Evolutionary conservation across 306 rosid genomes (phyloP).

Genomic region (Trichosanthes cucumerina): DNA sequence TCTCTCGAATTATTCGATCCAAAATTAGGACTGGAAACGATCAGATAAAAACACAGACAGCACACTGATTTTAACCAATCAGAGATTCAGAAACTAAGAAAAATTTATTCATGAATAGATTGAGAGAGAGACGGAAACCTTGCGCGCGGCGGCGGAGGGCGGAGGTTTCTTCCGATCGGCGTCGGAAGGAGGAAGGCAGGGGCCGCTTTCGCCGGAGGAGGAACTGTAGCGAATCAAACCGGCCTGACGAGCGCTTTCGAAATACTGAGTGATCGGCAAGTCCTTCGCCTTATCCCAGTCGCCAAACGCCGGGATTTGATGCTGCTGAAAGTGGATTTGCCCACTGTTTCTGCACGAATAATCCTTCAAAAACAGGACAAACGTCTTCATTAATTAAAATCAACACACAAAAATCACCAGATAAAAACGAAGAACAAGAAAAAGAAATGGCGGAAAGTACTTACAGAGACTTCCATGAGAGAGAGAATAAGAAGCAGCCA

Average conservation of each 20-base stretch:
- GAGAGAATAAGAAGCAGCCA: background rate
- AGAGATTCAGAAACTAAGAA: background rate
- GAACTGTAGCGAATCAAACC: constrained; percentile 76
- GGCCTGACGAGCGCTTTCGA: constrained; percentile 75
- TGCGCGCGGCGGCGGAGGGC: constrained; percentile 25
- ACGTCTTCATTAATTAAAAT: background rate
- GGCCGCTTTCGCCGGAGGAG: constrained; percentile 58
- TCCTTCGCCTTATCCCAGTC: constrained; percentile 83
- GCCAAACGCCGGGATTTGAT: constrained; percentile 74
- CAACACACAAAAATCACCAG: background rate
- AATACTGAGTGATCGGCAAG: constrained; percentile 84
- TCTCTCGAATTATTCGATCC: background rate
- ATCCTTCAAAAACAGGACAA: background rate
- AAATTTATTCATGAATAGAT: background rate
- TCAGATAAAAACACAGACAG: background rate
- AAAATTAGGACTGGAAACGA: background rate
- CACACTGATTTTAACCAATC: background rate
- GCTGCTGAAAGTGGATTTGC: constrained; percentile 52
- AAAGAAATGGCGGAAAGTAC: background rate
- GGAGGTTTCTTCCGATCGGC: constrained; percentile 31
- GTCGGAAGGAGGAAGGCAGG: constrained; percentile 21
- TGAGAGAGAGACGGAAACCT: constrained; percentile 24
- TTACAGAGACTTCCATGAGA: constrained; percentile 5
- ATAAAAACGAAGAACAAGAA: background rate
- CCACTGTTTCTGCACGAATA: constrained; percentile 48